Evolutionary conservation across 306 rosid genomes (phyloP), one percentile per base, ranked within the genome.

Genomic region (Arachis hypogaea): DNA sequence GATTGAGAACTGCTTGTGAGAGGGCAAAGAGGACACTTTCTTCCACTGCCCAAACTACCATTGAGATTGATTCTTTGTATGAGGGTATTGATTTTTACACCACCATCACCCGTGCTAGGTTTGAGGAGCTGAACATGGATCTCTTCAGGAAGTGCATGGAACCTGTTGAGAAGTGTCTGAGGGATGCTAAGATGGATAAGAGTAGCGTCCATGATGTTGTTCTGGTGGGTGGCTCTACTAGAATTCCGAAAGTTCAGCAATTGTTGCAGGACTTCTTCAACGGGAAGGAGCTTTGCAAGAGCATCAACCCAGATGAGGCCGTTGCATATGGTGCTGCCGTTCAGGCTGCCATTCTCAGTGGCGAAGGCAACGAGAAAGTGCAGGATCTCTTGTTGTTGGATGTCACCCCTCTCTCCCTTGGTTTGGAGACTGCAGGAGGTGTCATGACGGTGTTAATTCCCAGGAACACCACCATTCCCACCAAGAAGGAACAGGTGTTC

Each of bases 391-490:
- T 82, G 6, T 71, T 86, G 85, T 75, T 86, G 50, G 89, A 86
- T 60, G 89, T 86, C 59, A 83, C 87, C 7, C 85, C 89, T 59
- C 79, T 82, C 2, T 82, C 87, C 46, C 87, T 82, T 2, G 87
- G 89, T 62, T 72, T 86, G 72, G 89, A 86, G 42, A 86, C 87
- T 2, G 89, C 85, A 0, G 85, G 87, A 43, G 89, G 87, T 4
- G 87, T 80, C 11, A 86, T 86, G 89, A 80, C 83, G n/a, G 89
- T 86, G 59, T 78, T 86, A 76, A 86, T 86, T 74, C 89, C 89
- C 11, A 80, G 87, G 55, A 86, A 83, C 59, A 86, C 89, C 2
- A 80, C 87, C 43, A 86, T 86, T 59, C 89, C 89, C 9, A 86
- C 87, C 18, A 86, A 83, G 82, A 82, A 86, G 74, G 89, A 86